These are phyloP conservation scores for Kodamaea restingae DNA, from an alignment of 805 yeast species.

Conservation along the genomic window DNA sequence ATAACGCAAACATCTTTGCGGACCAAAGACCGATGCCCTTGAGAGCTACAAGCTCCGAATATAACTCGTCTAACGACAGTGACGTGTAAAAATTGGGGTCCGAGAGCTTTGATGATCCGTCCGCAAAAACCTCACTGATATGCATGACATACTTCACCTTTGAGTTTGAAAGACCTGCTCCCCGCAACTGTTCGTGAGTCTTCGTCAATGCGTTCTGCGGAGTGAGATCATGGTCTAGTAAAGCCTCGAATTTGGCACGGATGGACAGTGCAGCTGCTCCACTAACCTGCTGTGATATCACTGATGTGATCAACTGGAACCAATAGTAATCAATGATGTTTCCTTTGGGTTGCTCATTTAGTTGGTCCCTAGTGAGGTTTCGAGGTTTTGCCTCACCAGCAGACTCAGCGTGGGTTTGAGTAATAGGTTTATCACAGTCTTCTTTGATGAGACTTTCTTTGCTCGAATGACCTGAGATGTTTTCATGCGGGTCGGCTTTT, in stretches of 20 bases:
- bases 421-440: no score
- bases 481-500: no score
- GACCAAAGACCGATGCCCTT: conserved; percentile 86
- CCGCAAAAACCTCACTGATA: conserved; percentile 49
- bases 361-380: conserved; percentile 1
- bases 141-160: conserved; percentile 62
- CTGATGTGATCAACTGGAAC: conserved; percentile 35
- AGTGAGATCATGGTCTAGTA: conserved; percentile 44
- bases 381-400: no score
- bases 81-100: conserved; percentile 33
- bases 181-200: conserved; percentile 47
- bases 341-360: conserved; percentile 1
- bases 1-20: conserved; percentile 79
- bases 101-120: conserved; percentile 30
- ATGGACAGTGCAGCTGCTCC: conserved; percentile 79
- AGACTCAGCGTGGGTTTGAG: no score
- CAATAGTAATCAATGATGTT: conserved; percentile 29
- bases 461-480: no score
- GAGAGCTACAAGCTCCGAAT: conserved; percentile 46
- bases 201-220: conserved; percentile 44
- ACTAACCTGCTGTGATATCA: conserved; percentile 71
- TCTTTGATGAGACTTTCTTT: no score
- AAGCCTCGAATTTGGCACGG: conserved; percentile 38
- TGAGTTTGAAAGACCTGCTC: conserved; percentile 63
- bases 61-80: conserved; percentile 42